Percentiles rank a stretch among this genome's conserved stretches.
phyloP scores from a whole-genome alignment of 2,329 filamentous ascomycete genomes.

The Endothia cerciana region DNA sequence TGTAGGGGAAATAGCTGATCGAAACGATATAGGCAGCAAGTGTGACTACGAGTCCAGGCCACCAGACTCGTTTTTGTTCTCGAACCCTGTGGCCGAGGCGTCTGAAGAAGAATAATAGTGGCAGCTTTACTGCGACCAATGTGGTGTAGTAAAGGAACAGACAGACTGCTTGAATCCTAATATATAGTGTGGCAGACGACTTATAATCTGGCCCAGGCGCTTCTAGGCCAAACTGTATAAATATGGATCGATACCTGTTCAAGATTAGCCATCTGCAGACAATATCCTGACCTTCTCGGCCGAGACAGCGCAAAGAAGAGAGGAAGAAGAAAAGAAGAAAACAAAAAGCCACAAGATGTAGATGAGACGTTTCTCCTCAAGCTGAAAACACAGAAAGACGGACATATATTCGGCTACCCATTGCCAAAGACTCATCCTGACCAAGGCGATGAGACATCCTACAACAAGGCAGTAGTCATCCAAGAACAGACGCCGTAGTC shows the following conservation, averaged over 20 bases:
- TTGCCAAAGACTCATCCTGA: neutral
- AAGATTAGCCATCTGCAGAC: neutral
- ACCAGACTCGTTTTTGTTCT: constrained; percentile 11
- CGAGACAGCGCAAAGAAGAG: neutral
- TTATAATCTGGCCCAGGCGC: neutral
- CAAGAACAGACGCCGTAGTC: constrained; percentile 4
- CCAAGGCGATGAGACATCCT: neutral
- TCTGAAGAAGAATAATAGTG: constrained; percentile 16
- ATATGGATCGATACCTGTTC: neutral
- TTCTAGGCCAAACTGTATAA: neutral
- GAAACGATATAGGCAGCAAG: neutral
- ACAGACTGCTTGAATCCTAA: neutral
- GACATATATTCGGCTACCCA: neutral
- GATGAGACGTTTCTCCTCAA: neutral
- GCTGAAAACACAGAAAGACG: neutral
- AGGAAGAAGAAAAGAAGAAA: too few relatives aligned
- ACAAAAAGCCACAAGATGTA: neutral
- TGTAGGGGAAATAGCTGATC: neutral
- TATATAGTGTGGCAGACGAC: neutral
- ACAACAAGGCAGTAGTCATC: neutral
- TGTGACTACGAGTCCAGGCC: constrained; percentile 10
- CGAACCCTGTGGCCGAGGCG: constrained; percentile 7
- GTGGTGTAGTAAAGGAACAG: neutral
- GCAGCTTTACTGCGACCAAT: constrained; percentile 1
- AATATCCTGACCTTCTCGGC: neutral